Evolutionary conservation across 768 basidiomycete genomes (phyloP), one percentile per base, ranked within the genome.

Genomic region (Gloeophyllum trabeum): DNA sequence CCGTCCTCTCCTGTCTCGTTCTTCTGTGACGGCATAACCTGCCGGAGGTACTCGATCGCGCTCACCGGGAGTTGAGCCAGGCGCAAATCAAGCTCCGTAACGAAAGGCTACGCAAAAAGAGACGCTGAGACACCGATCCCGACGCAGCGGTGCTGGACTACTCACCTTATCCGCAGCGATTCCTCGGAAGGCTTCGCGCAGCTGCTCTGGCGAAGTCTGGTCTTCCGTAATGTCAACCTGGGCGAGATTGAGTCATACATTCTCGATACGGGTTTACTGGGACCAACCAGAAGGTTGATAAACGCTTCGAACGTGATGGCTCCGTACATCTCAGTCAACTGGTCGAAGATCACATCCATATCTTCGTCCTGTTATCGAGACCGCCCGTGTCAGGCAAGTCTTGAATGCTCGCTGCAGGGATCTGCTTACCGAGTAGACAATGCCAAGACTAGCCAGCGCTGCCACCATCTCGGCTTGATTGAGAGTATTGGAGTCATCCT

Each of bases 171-270:
- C 83, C 6, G 69, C 74, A 1, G 93, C 90, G 13, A 96, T 85
- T 3, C 86, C 86, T 22, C 88, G 80, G 77, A 99, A 99, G 2
- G 93, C 79, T 45, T 91, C 90, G 16, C 85, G 79, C 50, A 99
- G 72, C 54, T 97, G 94, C 30, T 92, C 90, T 0, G 84, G 75
- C 3, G 92, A 85, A 3, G 89, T 91, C 43, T 96, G 89, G 56
- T 99, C 96, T 63, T 98, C 93, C 22, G 79, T 92, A 46, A 96
- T 92, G 21, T 91, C 91, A 41, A 94, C 89, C 93, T 97, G 49
- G 18, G n/a, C n/a, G n/a, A n/a, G n/a, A n/a, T n/a, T n/a, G n/a
- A n/a, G n/a, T n/a, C n/a, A n/a, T n/a, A n/a, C n/a, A n/a, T n/a
- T n/a, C n/a, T n/a, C n/a, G n/a, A n/a, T n/a, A n/a, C n/a, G n/a